Percentiles rank a stretch among this genome's conserved stretches.
These are phyloP conservation scores for Aleurites moluccanus DNA, from an alignment of 441 rosid species.

Conservation along the genomic window DNA sequence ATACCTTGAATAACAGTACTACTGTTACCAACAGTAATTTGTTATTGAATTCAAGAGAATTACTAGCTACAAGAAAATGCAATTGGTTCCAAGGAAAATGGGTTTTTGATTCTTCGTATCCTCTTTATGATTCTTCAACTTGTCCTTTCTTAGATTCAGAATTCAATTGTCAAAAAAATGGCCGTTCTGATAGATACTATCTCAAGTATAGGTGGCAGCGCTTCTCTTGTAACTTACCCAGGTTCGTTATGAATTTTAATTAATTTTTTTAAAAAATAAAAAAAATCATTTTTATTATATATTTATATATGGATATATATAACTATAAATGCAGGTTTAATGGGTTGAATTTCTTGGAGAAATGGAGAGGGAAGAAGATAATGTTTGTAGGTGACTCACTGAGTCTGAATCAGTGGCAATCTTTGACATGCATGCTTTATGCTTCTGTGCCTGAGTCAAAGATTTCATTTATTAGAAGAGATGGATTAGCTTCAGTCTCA, in stretches of 20 bases:
- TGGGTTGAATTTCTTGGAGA: slow-evolving; percentile 41
- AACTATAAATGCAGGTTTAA: slow-evolving; percentile 49
- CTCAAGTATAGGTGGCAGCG: slow-evolving; percentile 92
- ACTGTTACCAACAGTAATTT: not conserved
- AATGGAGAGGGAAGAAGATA: slow-evolving; percentile 51
- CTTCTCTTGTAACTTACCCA: slow-evolving; percentile 63
- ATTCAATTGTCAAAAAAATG: slow-evolving; percentile 76
- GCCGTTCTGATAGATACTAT: slow-evolving; percentile 67
- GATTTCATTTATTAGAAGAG: slow-evolving; percentile 20
- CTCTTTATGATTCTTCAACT: slow-evolving; percentile 58
- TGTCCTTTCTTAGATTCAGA: slow-evolving; percentile 83
- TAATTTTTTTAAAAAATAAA: not conserved
- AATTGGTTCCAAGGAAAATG: slow-evolving; percentile 73
- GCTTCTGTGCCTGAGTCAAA: slow-evolving; percentile 41
- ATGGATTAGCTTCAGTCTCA: slow-evolving; percentile 31
- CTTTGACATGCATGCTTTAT: slow-evolving; percentile 61
- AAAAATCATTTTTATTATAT: not conserved
- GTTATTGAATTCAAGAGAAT: slow-evolving; percentile 3
- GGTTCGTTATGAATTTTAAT: slow-evolving; percentile 32
- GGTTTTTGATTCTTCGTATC: slow-evolving; percentile 74
- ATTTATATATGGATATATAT: too few relatives aligned
- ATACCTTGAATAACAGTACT: slow-evolving; percentile 10
- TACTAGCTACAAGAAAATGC: slow-evolving; percentile 33
- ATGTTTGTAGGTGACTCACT: slow-evolving; percentile 67
- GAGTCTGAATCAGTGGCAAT: slow-evolving; percentile 55